Evolutionary conservation across 2,329 filamentous ascomycete genomes (phyloP), one percentile per base, ranked within the genome.

Genomic region (Nannizziopsis barbatae): DNA sequence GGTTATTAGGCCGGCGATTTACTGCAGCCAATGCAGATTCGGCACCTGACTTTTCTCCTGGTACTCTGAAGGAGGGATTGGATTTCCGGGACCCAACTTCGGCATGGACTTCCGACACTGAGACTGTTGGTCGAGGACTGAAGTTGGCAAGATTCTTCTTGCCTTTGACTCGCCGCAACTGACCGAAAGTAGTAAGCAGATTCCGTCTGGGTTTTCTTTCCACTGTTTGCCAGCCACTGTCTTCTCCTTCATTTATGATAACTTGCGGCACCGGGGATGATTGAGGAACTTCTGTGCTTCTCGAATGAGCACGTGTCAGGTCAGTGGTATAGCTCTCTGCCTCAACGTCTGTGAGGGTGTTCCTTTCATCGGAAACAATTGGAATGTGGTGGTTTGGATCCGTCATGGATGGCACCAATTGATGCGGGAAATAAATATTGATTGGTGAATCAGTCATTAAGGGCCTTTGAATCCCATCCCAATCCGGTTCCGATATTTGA

Each of bases 11-110:
- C 22, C 50, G 37, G 38, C 60, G 58, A 38, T 68, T 66, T 12
- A 71, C 61, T 1, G 66, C 61, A 5, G 63, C 57, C 5, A 72
- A 55, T 11, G 64, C 61, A 48, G 61, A 60, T 27, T 66, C 63
- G 3, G 69, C 69, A 22, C 63, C 62, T 2, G 68, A 69, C 22
- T 51, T 51, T 36, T 49, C 54, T 20, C 60, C 59, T 18, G 47
- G 46, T 47, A 59, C 49, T 47, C 57, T 30, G 51, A 14, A 45
- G 48, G 37, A 51, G 55, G 30, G 50, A 54, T 37, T 53, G 31
- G 12, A 49, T 46, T n/a, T 52, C 56, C 45, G 17, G 53, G 59
- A 43, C 55, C 62, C 32, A 58, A 60, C 65, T 49, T 58, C 56
- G 33, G 60, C 66, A 35, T 64, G 52, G 20, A 52, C 55, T 20